These are phyloP conservation scores for Acanthamoeba sp. DNA, from an alignment of 208 protist genomes.

Conservation along the genomic window DNA sequence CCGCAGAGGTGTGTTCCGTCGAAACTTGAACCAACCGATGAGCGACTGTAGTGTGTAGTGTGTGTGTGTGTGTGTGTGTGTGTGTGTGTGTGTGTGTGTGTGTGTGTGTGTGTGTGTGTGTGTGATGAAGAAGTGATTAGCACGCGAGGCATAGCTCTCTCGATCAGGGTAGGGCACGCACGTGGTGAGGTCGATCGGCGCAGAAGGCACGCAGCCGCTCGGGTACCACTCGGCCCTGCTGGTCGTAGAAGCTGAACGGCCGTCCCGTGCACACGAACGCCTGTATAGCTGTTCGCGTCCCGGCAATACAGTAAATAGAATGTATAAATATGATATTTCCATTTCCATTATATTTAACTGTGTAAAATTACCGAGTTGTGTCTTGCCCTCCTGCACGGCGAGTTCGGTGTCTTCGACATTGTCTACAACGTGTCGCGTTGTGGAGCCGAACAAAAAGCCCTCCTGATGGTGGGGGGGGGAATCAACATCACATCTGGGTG, in stretches of 20 bases:
- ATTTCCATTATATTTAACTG: background rate
- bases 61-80: background rate
- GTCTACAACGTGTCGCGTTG: background rate
- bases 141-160: too few relatives aligned
- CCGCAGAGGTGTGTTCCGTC: background rate
- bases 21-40: slow-evolving; percentile 58
- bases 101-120: too few relatives aligned
- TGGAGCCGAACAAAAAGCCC: slow-evolving; percentile 52
- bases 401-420: background rate
- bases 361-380: background rate
- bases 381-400: slow-evolving; percentile 7
- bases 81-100: background rate
- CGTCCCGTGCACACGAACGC: slow-evolving; percentile 11
- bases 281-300: background rate
- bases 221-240: background rate
- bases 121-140: too few relatives aligned
- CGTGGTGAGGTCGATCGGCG: background rate
- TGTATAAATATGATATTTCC: background rate
- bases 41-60: background rate
- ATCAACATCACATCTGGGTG: background rate
- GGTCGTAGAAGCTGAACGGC: slow-evolving; percentile 46
- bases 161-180: slow-evolving; percentile 20
- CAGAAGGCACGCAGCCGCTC: slow-evolving; percentile 11
- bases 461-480: background rate
- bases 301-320: background rate